Percentiles rank a stretch among this genome's conserved stretches.
These are phyloP conservation scores for Physcomitrium patens DNA, from an alignment of 225 moss, liverwort and hornwort species.

Conservation along the genomic window DNA sequence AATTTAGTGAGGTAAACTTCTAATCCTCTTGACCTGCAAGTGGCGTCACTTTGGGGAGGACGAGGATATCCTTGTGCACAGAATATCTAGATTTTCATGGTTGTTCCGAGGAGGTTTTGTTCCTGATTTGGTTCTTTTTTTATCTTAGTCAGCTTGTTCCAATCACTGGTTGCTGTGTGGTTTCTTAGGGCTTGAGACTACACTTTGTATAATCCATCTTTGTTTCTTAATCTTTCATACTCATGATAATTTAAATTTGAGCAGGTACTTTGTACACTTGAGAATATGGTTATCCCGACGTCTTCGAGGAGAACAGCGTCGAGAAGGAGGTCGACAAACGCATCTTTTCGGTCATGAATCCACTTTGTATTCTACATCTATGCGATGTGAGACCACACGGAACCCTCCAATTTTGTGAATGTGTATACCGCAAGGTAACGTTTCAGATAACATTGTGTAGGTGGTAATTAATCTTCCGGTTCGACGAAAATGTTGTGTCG, in stretches of 20 bases:
- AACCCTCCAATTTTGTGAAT: conserved; percentile 28
- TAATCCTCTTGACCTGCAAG: no score
- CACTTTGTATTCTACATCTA: not conserved
- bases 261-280: conserved; percentile 55
- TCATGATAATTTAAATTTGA: not conserved
- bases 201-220: no score
- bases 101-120: no score
- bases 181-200: no score
- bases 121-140: no score
- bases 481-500: not conserved
- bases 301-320: conserved; percentile 38
- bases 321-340: conserved; percentile 29
- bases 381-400: not conserved
- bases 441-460: not conserved
- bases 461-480: not conserved
- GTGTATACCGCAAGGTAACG: not conserved
- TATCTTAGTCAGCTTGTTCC: no score
- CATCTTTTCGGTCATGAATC: conserved; percentile 1
- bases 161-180: no score
- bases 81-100: no score
- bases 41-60: not conserved
- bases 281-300: conserved; percentile 49
- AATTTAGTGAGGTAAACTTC: conserved; percentile 57
- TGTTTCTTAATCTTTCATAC: no score
- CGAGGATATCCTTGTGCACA: no score